phyloP scores from a whole-genome alignment of 1,284 basidiomycete species.

The Heterobasidion irregulare region DNA sequence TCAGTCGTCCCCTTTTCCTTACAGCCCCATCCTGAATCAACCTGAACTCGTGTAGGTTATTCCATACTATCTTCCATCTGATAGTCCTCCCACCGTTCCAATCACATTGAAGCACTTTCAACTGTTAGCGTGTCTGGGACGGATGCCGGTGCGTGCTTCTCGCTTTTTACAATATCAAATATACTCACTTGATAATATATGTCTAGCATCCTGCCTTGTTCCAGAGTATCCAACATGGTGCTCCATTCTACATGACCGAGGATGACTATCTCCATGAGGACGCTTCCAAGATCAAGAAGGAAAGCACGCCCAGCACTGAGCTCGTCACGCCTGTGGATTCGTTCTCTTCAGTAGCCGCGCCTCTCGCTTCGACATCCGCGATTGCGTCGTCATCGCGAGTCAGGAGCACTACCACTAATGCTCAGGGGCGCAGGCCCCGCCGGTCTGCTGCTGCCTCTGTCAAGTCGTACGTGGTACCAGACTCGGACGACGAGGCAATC shows the following conservation, averaged over 20 bases:
- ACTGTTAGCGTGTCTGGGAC: conserved; percentile 55
- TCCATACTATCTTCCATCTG: conserved; percentile 29
- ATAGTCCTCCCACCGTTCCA: conserved; percentile 33
- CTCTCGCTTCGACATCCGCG: conserved; percentile 3
- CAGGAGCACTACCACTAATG: conserved; percentile 5
- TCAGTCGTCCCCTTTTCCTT: conserved; percentile 20
- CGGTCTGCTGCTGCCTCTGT: conserved; percentile 41
- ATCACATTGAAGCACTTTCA: conserved; percentile 67
- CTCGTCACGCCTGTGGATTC: neutral
- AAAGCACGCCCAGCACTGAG: conserved; percentile 13
- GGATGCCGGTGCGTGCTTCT: conserved; percentile 38
- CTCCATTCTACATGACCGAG: conserved; percentile 59
- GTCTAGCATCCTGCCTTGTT: conserved; percentile 42
- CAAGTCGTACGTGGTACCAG: conserved; percentile 56
- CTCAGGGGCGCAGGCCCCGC: conserved; percentile 46
- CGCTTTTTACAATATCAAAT: neutral
- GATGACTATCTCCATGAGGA: conserved; percentile 46
- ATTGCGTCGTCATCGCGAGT: conserved; percentile 1
- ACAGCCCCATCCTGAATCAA: neutral
- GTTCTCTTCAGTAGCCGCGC: conserved; percentile 2
- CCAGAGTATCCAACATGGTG: conserved; percentile 51
- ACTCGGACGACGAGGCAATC: conserved; percentile 63
- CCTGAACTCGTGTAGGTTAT: conserved; percentile 29
- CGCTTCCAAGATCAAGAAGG: conserved; percentile 30
- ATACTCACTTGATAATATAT: neutral